Percentiles rank a stretch among this genome's conserved stretches.
These are phyloP conservation scores for Flaveria linearis DNA, from an alignment of 129 eudicot species.

Conservation along the genomic window DNA sequence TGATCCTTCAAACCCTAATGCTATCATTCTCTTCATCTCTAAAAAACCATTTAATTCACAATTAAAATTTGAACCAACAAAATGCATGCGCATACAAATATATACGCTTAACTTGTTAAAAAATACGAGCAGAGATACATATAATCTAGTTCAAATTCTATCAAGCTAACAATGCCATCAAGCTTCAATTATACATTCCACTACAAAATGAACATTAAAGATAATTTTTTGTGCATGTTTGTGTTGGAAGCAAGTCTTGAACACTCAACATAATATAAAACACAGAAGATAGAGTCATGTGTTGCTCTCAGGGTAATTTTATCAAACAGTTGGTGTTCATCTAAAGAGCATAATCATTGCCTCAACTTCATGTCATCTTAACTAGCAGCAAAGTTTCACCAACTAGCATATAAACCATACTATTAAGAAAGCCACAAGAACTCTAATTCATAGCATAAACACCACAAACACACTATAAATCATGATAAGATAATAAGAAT, in stretches of 20 bases:
- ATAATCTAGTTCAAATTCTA: not conserved
- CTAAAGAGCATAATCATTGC: not conserved
- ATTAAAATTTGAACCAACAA: conserved; percentile 13
- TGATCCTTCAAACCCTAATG: conserved; percentile 85
- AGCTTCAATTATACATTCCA: not conserved
- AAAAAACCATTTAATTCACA: not conserved
- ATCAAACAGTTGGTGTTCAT: not conserved
- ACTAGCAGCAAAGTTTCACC: not conserved
- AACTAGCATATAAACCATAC: no score
- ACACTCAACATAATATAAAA: not conserved
- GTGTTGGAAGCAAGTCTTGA: not conserved
- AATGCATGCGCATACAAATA: not conserved
- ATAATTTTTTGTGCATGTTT: not conserved
- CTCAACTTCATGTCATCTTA: not conserved
- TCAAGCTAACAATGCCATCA: not conserved
- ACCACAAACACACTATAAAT: no score
- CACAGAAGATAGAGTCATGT: not conserved
- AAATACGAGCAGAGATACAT: not conserved
- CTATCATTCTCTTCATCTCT: conserved; percentile 63
- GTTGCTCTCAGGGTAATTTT: not conserved
- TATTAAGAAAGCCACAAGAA: no score
- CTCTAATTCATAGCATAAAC: no score
- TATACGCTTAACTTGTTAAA: not conserved
- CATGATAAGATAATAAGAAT: no score
- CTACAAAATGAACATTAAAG: not conserved